Percentiles rank a stretch among this genome's conserved stretches.
Conservation (phyloP, 495 filamentous ascomycete genomes). For the Penicillium cosmopolitanum region DNA sequence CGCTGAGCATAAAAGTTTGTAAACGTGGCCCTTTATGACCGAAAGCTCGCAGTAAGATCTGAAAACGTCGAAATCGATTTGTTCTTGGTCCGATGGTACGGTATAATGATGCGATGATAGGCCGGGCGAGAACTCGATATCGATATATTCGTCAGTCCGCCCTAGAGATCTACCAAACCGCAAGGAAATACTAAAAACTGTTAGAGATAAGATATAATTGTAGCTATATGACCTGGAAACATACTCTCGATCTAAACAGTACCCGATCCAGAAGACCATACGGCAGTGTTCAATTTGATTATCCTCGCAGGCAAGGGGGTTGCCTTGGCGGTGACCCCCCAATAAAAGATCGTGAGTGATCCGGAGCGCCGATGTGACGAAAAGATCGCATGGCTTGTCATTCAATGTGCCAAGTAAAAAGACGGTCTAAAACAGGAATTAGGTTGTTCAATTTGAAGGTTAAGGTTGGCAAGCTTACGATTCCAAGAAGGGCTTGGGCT, state of each 20-base stretch:
- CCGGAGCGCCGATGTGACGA: neutral
- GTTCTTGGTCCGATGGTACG: neutral
- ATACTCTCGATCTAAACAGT: neutral
- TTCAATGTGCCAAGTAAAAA: neutral
- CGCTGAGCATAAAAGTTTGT: neutral
- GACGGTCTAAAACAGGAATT: neutral
- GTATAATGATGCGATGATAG: neutral
- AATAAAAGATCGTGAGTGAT: neutral
- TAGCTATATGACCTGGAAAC: neutral
- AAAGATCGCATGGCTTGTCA: neutral
- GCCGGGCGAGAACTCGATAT: neutral
- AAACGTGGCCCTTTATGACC: neutral
- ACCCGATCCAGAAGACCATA: neutral
- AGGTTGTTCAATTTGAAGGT: neutral
- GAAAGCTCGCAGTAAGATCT: neutral
- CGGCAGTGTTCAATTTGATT: neutral
- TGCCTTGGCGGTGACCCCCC: neutral
- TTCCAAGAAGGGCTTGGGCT: slow-evolving; percentile 1
- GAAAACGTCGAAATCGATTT: neutral
- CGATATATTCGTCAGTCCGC: neutral
- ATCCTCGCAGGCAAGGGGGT: neutral
- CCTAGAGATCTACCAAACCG: neutral
- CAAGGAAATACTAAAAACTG: neutral
- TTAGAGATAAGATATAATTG: neutral
- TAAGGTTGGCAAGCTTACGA: neutral